Evolutionary conservation across 495 filamentous ascomycete species (phyloP).

Genomic region (Cairneyella variabilis): DNA sequence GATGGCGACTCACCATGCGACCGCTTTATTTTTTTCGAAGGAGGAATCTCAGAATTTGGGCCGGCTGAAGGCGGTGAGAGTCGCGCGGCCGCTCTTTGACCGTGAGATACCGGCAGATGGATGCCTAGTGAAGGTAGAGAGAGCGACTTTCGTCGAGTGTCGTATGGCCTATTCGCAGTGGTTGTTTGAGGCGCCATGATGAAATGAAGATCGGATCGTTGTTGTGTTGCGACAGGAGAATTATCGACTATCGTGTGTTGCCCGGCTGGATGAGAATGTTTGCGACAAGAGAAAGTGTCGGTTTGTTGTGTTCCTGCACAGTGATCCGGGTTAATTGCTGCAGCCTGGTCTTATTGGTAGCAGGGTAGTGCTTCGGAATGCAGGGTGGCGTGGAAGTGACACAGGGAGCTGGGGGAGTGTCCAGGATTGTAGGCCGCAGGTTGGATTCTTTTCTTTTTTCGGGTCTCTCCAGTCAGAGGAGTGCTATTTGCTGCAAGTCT

Average conservation of each 20-base stretch:
- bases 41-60: slow-evolving; percentile 53
- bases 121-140: slow-evolving; percentile 93
- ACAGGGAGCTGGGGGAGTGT: slow-evolving; percentile 3
- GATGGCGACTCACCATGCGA: slow-evolving; percentile 60
- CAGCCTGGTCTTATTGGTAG: too few species aligned
- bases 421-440: slow-evolving; percentile 11
- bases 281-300: slow-evolving; percentile 5
- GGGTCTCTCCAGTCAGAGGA: too few species aligned
- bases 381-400: slow-evolving; percentile 12
- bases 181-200: slow-evolving; percentile 10
- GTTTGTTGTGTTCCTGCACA: slow-evolving; percentile 20
- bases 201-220: not conserved
- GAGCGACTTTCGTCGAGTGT: slow-evolving; percentile 94
- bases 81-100: slow-evolving; percentile 51
- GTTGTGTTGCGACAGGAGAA: slow-evolving; percentile 8
- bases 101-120: slow-evolving; percentile 69
- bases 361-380: slow-evolving; percentile 13
- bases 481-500: not conserved
- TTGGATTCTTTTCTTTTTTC: not conserved
- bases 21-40: slow-evolving; percentile 83
- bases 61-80: slow-evolving; percentile 59
- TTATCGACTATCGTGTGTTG: not conserved
- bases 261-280: not conserved
- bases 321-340: too few species aligned
- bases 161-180: slow-evolving; percentile 75